Percentiles rank a stretch among this genome's conserved stretches.
These are phyloP conservation scores for Hyphodiscus sp. DNA, from an alignment of 2,329 filamentous ascomycete genomes.

Conservation along the genomic window DNA sequence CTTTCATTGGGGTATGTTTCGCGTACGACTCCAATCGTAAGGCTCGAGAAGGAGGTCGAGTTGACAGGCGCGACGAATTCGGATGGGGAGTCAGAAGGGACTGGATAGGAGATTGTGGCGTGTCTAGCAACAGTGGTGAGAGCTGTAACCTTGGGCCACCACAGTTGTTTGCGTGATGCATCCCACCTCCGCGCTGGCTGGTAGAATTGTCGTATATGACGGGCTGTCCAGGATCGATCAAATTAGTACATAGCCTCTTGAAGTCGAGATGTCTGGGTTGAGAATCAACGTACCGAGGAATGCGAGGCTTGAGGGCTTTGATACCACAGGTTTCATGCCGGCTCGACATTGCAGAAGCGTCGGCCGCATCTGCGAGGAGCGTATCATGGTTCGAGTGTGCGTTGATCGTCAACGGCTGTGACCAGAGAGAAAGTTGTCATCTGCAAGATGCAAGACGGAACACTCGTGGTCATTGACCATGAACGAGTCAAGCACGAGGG, in stretches of 20 bases:
- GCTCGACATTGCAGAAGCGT: background rate
- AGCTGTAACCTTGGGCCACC: background rate
- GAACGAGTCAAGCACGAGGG: background rate
- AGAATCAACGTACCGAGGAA: background rate
- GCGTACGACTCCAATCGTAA: slow-evolving; percentile 72
- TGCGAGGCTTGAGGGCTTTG: background rate
- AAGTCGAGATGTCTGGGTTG: background rate
- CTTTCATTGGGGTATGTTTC: slow-evolving; percentile 76
- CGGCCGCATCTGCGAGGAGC: background rate
- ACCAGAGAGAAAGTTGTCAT: background rate
- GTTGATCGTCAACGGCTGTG: background rate
- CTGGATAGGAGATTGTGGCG: background rate
- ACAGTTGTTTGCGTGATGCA: background rate
- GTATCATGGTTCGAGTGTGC: background rate
- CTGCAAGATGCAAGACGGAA: background rate
- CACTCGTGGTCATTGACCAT: background rate
- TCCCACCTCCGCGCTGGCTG: background rate
- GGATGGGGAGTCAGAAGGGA: background rate
- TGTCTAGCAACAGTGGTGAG: background rate
- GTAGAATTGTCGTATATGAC: background rate
- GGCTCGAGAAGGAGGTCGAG: slow-evolving; percentile 56
- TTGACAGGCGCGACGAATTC: slow-evolving; percentile 11
- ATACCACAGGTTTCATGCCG: background rate
- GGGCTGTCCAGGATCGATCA: background rate
- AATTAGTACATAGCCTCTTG: too few species aligned